phyloP scores from a whole-genome alignment of 1,139 yeast genomes.

The Williopsis jadinii region DNA sequence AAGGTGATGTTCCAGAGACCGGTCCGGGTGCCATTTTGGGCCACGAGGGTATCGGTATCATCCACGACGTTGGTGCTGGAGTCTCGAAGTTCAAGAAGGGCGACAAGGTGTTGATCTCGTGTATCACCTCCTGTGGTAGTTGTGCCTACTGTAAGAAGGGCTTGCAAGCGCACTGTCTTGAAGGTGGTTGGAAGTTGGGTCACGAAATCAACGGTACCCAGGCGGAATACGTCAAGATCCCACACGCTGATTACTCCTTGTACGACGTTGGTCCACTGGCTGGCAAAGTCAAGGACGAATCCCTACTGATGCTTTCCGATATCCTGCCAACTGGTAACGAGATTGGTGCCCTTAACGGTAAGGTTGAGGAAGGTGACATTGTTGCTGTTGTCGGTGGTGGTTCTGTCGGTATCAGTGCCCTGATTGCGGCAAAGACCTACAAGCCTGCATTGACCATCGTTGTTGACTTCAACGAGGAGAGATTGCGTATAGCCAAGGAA shows the following conservation, averaged over 20 bases:
- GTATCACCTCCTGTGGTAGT: conserved; percentile 43
- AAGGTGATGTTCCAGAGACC: conserved; percentile 46
- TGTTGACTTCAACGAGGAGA: conserved; percentile 36
- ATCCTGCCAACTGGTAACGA: conserved; percentile 36
- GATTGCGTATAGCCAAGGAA: conserved; percentile 34
- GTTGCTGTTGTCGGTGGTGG: conserved; percentile 46
- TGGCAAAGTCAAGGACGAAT: conserved; percentile 26
- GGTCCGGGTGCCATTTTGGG: conserved; percentile 39
- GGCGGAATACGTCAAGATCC: conserved; percentile 39
- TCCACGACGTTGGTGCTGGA: conserved; percentile 6
- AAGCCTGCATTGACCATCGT: conserved; percentile 33
- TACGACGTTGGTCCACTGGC: conserved; percentile 26
- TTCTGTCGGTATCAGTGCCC: conserved; percentile 39
- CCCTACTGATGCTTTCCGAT: conserved; percentile 36
- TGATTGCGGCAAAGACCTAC: conserved; percentile 31
- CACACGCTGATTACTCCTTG: conserved; percentile 34
- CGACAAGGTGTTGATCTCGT: conserved; percentile 40
- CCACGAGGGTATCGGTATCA: conserved; percentile 36
- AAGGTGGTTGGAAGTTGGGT: conserved; percentile 41
- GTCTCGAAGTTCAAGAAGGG: conserved; percentile 24
- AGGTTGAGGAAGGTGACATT: conserved; percentile 33
- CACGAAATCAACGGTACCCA: conserved; percentile 36
- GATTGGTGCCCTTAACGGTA: conserved; percentile 35
- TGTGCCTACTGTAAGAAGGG: conserved; percentile 42
- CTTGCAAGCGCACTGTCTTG: conserved; percentile 35